A percentile compares a stretch with the other conserved stretches of the same genome.
These are phyloP conservation scores for Solanum ossicruentum DNA, from an alignment of 257 asterid genomes.

Conservation along the genomic window DNA sequence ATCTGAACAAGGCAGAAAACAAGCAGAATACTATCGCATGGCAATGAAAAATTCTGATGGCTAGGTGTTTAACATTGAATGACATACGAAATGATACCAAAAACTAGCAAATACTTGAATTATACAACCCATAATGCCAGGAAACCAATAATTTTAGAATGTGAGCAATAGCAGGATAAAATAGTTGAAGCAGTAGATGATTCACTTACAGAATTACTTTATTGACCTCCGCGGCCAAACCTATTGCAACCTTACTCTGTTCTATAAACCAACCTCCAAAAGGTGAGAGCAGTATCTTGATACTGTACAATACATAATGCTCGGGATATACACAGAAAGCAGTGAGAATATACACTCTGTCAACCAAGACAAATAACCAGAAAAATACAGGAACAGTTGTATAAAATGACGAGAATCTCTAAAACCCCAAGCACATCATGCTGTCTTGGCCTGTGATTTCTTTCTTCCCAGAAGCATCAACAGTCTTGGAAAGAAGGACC, in stretches of 20 bases:
- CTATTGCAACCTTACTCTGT: not conserved
- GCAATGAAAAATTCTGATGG: not conserved
- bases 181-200: not conserved
- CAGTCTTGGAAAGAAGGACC: constrained; percentile 43
- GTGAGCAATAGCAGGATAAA: not conserved
- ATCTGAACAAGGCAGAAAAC: not conserved
- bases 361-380: not conserved
- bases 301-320: not conserved
- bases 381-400: not conserved
- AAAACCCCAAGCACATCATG: constrained; percentile 4
- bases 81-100: not conserved
- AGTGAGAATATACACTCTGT: not conserved
- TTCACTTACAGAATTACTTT: not conserved
- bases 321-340: not conserved
- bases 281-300: not conserved
- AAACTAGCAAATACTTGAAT: not conserved
- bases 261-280: not conserved
- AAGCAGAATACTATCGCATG: not conserved
- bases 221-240: not conserved
- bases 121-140: not conserved
- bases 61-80: not conserved
- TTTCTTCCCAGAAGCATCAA: constrained; percentile 37
- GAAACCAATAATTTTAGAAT: not conserved
- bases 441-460: constrained; percentile 21
- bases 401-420: not conserved